Base-by-base conservation (phyloP, 805 yeast genomes). In the Lipomyces japonicus region DNA sequence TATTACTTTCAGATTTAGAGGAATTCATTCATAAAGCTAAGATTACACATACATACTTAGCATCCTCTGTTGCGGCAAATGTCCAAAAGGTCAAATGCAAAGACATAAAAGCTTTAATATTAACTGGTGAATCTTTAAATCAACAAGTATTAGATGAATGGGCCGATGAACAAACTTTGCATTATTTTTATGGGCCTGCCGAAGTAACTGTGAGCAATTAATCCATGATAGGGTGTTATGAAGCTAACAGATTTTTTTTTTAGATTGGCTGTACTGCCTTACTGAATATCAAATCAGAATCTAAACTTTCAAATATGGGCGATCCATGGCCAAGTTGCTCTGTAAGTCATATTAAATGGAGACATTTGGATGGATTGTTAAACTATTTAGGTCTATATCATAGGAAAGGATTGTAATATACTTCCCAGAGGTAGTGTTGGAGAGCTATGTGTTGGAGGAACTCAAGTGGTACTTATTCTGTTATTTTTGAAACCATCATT, bases 141-240 rank as follows among this genome's bases (percentile, higher is more conserved):
- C 48, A 24, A 14, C 19, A 41, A 9, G 39, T 55, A 18, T 28
- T 50, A n/a, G 22, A 40, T 14, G 41, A 43, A 31, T 55, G 58
- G 58, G 53, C 47, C 14, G 50, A 19, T 5, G 32, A 30, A 6
- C 7, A 18, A n/a, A 46, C 12, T 9, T 36, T 42, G 10, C 28
- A 46, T 16, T 55, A 54, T 28, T 46, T 48, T 18, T 55, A 55
- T 40, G 59, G 59, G 9, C 59, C 59, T 12, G 49, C 55, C 4
- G 50, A 46, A 28, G 39, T 39, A 5, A 40, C 50, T 12, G 35
- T 46, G 21, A 37, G 41, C 21, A 7, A 6, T 6, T 7, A 5
- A 5, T 22, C 16, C 23, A 9, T 35, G 30, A 9, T 38, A 6
- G 19, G 6, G 9, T 34, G 6, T 7, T n/a, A 22, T 14, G n/a